These are phyloP conservation scores for Stachybotrys chlorohalonatus DNA, from an alignment of 2,329 filamentous ascomycete genomes.

Conservation along the genomic window DNA sequence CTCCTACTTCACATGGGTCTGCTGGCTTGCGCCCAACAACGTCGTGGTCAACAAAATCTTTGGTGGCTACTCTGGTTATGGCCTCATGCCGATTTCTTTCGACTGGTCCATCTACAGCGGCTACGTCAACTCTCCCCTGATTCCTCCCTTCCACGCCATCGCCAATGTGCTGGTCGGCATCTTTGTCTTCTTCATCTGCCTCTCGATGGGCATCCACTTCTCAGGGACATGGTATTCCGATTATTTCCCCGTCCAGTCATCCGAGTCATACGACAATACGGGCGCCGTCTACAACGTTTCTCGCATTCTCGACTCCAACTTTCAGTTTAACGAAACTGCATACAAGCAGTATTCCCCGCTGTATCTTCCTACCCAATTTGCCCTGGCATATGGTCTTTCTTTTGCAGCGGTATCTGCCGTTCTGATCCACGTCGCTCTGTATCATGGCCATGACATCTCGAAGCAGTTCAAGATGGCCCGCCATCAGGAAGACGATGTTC, in stretches of 20 bases:
- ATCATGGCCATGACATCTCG: constrained; percentile 47
- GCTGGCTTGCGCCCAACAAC: constrained; percentile 53
- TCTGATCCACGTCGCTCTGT: constrained; percentile 45
- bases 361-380: constrained; percentile 54
- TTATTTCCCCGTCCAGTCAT: constrained; percentile 53
- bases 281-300: constrained; percentile 50
- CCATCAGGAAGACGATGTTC: constrained; percentile 47
- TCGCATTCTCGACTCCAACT: constrained; percentile 46
- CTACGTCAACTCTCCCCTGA: constrained; percentile 40
- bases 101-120: constrained; percentile 40
- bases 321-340: constrained; percentile 49
- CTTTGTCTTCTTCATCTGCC: constrained; percentile 43
- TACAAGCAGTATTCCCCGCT: constrained; percentile 59
- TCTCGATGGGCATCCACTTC: constrained; percentile 52
- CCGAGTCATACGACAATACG: constrained; percentile 55
- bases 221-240: constrained; percentile 47
- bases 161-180: constrained; percentile 45
- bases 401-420: constrained; percentile 60
- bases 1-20: constrained; percentile 53
- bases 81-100: constrained; percentile 52
- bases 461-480: constrained; percentile 45
- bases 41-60: constrained; percentile 55
- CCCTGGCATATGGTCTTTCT: constrained; percentile 50
- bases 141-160: constrained; percentile 45
- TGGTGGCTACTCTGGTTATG: constrained; percentile 47